These are phyloP conservation scores for Calocera viscosa DNA, from an alignment of 768 basidiomycete genomes.

Conservation along the genomic window DNA sequence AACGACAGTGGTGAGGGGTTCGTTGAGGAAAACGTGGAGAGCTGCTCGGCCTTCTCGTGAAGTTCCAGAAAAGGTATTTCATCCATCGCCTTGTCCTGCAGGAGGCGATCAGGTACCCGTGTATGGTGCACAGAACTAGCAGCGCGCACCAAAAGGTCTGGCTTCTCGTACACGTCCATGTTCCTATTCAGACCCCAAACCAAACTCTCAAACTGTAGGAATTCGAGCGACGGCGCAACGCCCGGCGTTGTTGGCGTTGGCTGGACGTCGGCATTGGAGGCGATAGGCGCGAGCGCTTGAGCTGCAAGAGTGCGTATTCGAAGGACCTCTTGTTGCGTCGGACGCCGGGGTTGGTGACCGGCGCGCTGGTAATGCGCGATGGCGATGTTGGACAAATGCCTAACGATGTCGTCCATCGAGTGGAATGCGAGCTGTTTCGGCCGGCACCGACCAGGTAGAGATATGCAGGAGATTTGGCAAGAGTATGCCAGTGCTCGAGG, in stretches of 20 bases:
- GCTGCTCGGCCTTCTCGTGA: constrained; percentile 17
- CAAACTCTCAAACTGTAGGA: neutral
- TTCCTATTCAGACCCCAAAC: constrained; percentile 15
- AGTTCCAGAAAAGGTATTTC: constrained; percentile 21
- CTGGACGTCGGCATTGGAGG: neutral
- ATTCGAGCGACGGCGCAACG: neutral
- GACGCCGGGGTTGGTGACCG: neutral
- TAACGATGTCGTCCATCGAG: neutral
- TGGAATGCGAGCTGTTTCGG: neutral
- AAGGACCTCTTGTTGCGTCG: neutral
- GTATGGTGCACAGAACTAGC: neutral
- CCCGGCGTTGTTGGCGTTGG: neutral
- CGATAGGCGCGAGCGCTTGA: neutral
- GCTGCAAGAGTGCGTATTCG: neutral
- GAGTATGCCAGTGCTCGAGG: too few species aligned
- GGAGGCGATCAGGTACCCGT: neutral
- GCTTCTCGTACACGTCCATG: constrained; percentile 22
- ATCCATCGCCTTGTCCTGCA: constrained; percentile 19
- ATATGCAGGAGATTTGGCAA: neutral
- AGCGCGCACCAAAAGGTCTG: constrained; percentile 15
- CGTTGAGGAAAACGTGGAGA: constrained; percentile 11
- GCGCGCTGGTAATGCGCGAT: neutral
- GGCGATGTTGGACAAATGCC: neutral
- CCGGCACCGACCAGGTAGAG: neutral
- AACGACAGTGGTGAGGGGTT: constrained; percentile 13